Evolutionary conservation across 345 rosid genomes (phyloP), one percentile per base, ranked within the genome.

Genomic region (Populus simonii): DNA sequence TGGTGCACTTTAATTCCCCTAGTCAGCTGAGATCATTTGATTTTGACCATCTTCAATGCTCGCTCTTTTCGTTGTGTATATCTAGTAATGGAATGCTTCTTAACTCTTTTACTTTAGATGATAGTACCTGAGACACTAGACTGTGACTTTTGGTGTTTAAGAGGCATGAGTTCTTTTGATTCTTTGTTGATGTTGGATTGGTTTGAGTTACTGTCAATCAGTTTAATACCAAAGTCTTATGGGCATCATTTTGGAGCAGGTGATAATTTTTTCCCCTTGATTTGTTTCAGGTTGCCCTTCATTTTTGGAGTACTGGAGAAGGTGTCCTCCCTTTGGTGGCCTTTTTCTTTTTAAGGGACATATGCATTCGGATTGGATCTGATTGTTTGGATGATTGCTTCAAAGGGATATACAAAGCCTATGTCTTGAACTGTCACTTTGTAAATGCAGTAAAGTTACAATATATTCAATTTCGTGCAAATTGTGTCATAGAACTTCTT

Each of bases 221-320:
- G 11, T 51, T 27, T 71, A 17, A 22, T 36, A 29, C 29, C 0
- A 4, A 41, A 45, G 45, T 31, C 66, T 25, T 20, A 49, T 23
- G 61, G 13, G 45, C 45, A 25, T 62, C 8, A 39, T 39, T 39
- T 78, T 41, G 43, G 6, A 66, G 53, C 77, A 27, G 59, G 25
- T 53, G 13, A 45, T 73, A 3, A 67, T 8, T 55, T 33, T n/a
- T 8, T 72, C 72, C 65, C 23, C n/a, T 8, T 71, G 62, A 49
- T 71, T 49, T 66, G 33, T 43, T 77, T 41, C 89, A 96, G 98
- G 94, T 87, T 63, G 88, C 86, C 51, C 93, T 96, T 86, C 99
- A 93, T 82, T 96, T 93, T 84, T 96, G 98, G 99, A 97, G 99
- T 65, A 91, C 99, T 1, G 97, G 97, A 73, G 90, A 89, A 80